A percentile compares a stretch with the other conserved stretches of the same genome.
Evolutionary conservation across 768 basidiomycete genomes (phyloP).

Genomic region (Leccinum boreale): DNA sequence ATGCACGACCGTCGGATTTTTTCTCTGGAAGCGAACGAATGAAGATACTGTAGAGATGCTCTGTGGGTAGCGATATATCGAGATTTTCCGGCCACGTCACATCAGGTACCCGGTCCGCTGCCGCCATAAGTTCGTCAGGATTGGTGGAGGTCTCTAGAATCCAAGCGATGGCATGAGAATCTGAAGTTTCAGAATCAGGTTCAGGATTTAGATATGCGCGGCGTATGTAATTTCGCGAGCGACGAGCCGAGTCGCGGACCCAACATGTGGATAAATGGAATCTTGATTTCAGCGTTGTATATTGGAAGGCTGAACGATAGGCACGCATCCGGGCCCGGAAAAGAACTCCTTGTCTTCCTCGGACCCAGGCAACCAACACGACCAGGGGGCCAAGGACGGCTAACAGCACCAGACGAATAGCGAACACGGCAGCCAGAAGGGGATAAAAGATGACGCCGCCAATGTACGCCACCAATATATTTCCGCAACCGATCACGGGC

Average conservation of each 20-base stretch:
- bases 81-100: constrained; percentile 12
- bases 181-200: not conserved
- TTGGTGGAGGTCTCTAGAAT: constrained; percentile 19
- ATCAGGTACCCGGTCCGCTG: constrained; percentile 12
- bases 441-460: not conserved
- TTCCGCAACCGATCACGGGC: not conserved
- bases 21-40: not conserved
- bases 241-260: not conserved
- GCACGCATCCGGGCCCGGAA: not conserved
- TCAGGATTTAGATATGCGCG: not conserved
- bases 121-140: constrained; percentile 9
- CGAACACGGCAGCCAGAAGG: not conserved
- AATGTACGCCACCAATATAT: not conserved
- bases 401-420: not conserved
- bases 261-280: not conserved
- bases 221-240: not conserved
- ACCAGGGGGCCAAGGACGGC: not conserved
- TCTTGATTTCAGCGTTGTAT: not conserved
- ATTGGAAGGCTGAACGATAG: not conserved
- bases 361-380: not conserved
- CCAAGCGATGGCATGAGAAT: constrained; percentile 15
- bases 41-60: constrained; percentile 1
- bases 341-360: not conserved
- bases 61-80: constrained; percentile 4
- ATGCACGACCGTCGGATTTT: not conserved